Evolutionary conservation across 1,284 basidiomycete species (phyloP).

Genomic region (Cryptococcus amylolentus): DNA sequence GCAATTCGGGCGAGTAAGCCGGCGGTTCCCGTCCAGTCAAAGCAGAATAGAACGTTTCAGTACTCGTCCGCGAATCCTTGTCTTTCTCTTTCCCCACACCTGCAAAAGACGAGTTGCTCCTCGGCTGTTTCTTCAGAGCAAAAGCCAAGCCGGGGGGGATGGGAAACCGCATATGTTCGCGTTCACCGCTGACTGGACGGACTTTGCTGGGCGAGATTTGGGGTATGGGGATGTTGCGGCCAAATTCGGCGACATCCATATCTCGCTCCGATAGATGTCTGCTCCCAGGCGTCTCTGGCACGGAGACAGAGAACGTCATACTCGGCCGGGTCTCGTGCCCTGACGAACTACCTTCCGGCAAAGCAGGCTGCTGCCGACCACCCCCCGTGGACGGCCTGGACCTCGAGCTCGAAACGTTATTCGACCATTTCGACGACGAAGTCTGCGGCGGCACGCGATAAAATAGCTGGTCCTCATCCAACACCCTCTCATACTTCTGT

Average conservation of each 20-base stretch:
- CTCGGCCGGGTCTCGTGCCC: neutral
- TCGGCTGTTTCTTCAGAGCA: neutral
- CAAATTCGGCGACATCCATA: slow-evolving; percentile 4
- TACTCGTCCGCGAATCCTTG: neutral
- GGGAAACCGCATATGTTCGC: slow-evolving; percentile 11
- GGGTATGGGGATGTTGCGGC: neutral
- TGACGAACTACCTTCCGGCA: neutral
- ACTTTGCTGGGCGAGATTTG: neutral
- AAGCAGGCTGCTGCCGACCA: neutral
- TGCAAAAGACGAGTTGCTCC: slow-evolving; percentile 3
- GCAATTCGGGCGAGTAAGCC: neutral
- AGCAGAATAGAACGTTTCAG: slow-evolving; percentile 3
- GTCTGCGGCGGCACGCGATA: slow-evolving; percentile 4
- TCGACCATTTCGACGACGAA: slow-evolving; percentile 1
- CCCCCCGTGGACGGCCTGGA: neutral
- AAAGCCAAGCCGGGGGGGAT: slow-evolving; percentile 12
- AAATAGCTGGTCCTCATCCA: slow-evolving; percentile 16
- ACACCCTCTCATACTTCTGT: slow-evolving; percentile 10
- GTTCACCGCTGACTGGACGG: neutral
- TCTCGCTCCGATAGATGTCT: slow-evolving; percentile 1
- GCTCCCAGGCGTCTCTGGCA: slow-evolving; percentile 12
- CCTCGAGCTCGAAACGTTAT: neutral
- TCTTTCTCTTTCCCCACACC: neutral
- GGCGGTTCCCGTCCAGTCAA: too few species aligned
- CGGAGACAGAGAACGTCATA: slow-evolving; percentile 8